Percentiles rank a stretch among this genome's conserved stretches.
These are phyloP conservation scores for Curvularia sp. DNA, from an alignment of 2,329 filamentous ascomycete genomes.

Conservation along the genomic window DNA sequence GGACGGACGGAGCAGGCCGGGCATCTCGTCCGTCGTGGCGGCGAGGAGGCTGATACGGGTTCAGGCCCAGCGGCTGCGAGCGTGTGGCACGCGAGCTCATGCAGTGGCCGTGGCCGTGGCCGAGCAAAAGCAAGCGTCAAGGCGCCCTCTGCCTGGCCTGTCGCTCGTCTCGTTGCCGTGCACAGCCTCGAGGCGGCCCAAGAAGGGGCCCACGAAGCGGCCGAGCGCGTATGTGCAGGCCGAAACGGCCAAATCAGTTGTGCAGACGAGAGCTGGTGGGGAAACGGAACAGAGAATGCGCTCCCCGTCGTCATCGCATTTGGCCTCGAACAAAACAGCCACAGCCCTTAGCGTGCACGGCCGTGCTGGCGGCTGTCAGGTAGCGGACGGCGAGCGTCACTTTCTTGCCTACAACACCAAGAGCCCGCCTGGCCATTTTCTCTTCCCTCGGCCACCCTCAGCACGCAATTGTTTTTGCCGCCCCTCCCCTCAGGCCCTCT, in stretches of 20 bases:
- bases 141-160: conserved; percentile 6
- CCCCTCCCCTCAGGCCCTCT: conserved; percentile 3
- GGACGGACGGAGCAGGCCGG: not conserved
- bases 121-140: not conserved
- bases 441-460: conserved; percentile 21
- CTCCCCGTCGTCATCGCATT: conserved; percentile 23
- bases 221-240: conserved; percentile 12
- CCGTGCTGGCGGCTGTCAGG: conserved; percentile 16
- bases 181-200: conserved; percentile 12
- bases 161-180: conserved; percentile 3
- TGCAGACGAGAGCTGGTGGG: conserved; percentile 18
- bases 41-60: conserved; percentile 2
- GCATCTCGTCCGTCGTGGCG: too few species aligned
- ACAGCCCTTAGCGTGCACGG: conserved; percentile 16
- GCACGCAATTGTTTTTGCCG: conserved; percentile 27
- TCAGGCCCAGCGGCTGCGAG: not conserved
- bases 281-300: conserved; percentile 28
- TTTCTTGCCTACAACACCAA: conserved; percentile 29
- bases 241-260: conserved; percentile 3
- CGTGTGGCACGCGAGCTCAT: conserved; percentile 28
- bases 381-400: conserved; percentile 18
- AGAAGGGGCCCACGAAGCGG: not conserved
- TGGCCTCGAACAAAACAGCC: conserved; percentile 24
- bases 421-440: conserved; percentile 22
- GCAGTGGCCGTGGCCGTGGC: conserved; percentile 2